Conservation (phyloP, 345 rosid genomes). For the Arabis hirsuta region DNA sequence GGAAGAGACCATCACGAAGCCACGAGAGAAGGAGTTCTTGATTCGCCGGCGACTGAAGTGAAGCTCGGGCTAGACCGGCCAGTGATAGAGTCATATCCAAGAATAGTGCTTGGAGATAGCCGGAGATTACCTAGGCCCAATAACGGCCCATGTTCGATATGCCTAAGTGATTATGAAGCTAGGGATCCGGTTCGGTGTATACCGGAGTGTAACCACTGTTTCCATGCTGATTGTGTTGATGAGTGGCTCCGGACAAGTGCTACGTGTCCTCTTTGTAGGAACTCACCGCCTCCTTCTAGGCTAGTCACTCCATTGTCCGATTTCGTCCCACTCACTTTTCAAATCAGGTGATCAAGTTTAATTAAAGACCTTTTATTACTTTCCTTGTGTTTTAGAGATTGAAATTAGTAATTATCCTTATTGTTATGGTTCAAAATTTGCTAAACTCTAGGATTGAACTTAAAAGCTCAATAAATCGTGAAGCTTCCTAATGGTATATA, state of each 20-base stretch:
- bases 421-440: not conserved
- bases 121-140: constrained; percentile 60
- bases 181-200: constrained; percentile 58
- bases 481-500: not conserved
- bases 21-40: constrained; percentile 24
- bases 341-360: constrained; percentile 62
- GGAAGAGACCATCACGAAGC: constrained; percentile 9
- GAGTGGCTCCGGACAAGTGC: constrained; percentile 71
- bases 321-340: constrained; percentile 56
- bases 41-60: constrained; percentile 27
- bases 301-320: constrained; percentile 64
- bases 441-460: not conserved
- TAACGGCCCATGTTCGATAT: constrained; percentile 68
- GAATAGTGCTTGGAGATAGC: constrained; percentile 66
- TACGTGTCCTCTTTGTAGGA: constrained; percentile 78
- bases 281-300: constrained; percentile 57
- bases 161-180: constrained; percentile 61
- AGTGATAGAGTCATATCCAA: constrained; percentile 58
- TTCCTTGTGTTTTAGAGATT: constrained; percentile 15
- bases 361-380: not conserved
- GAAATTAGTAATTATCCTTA: not conserved
- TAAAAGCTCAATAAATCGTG: constrained; percentile 16
- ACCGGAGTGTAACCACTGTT: constrained; percentile 77
- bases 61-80: constrained; percentile 52
- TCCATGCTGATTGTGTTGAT: constrained; percentile 71